These are phyloP conservation scores for Ceratocystis destructans DNA, from an alignment of 2,329 filamentous ascomycete species.

Conservation along the genomic window DNA sequence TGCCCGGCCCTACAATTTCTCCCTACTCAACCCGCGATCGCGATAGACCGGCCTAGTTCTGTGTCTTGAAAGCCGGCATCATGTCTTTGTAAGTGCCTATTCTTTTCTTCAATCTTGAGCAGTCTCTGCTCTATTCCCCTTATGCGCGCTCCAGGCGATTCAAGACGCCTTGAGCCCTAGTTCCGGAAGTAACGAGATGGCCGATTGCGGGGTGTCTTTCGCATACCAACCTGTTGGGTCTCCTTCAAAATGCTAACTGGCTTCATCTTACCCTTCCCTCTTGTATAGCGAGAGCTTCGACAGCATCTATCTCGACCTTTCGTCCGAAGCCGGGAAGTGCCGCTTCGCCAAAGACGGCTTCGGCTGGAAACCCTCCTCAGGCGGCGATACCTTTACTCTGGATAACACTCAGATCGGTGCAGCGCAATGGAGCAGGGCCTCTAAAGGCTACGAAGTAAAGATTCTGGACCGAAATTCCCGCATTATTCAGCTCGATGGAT, in stretches of 20 bases:
- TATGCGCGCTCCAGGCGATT: not conserved
- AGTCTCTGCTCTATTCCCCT: not conserved
- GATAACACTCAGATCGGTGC: slow-evolving; percentile 72
- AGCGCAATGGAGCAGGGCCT: slow-evolving; percentile 88
- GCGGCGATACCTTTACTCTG: slow-evolving; percentile 86
- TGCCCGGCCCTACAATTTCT: not conserved
- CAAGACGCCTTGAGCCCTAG: not conserved
- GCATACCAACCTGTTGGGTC: not conserved
- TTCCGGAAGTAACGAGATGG: not conserved
- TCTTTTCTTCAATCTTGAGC: not conserved
- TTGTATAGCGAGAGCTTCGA: slow-evolving; percentile 72
- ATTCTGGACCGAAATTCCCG: slow-evolving; percentile 72
- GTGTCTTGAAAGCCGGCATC: not conserved
- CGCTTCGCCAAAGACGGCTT: slow-evolving; percentile 88
- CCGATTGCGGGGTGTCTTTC: not conserved
- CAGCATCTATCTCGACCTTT: slow-evolving; percentile 91
- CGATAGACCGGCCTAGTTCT: slow-evolving; percentile 3
- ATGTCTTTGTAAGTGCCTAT: slow-evolving; percentile 15
- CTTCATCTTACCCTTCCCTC: not conserved
- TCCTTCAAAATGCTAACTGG: not conserved
- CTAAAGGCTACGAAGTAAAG: slow-evolving; percentile 87
- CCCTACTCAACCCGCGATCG: slow-evolving; percentile 6
- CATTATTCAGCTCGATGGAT: slow-evolving; percentile 87
- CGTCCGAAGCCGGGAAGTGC: slow-evolving; percentile 82
- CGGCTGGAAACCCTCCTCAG: slow-evolving; percentile 82